Evolutionary conservation across 805 yeast genomes (phyloP), one percentile per base, ranked within the genome.

Genomic region (Lipomyces lipofer): DNA sequence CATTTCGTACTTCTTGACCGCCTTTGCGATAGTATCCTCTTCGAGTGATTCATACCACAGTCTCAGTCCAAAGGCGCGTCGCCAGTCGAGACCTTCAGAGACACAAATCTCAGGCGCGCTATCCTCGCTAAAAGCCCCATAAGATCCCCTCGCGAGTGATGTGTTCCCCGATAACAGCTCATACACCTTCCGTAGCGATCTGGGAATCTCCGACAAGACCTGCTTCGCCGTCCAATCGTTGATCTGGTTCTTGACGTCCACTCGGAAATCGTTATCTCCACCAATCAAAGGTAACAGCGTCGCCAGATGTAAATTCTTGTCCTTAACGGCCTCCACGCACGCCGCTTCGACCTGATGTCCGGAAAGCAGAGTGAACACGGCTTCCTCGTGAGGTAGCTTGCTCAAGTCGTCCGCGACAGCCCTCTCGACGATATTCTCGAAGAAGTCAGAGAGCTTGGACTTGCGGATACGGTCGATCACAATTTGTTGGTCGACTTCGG

Each of bases 261-360:
- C 64, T 47, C 75, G 74, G 2, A 86, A 84, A 1, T 76, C 74
- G 60, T 84, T 86, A 62, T 85, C 84, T 0, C 94, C 83, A 30
- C 88, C 95, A 6, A 86, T 67, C 40, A 86, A 71, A 0, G 96
- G 78, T 10, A 92, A 68, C 25, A 88, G 64, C 0, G 81, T 81
- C 0, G 96, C 82, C 17, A 92, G 69, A 67, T 91, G 96, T 4
- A 78, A 70, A 63, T 87, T 86, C 7, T 77, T 76, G 0, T 85
- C 69, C n/a, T 76, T 71, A 1, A 83, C 69, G 0, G 97, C 91
- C 2, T 73, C 56, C 28, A 75, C 73, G 4, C 84, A 74, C 0
- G 98, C 97, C 25, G 74, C 74, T 7, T 76, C 72, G 27, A 88
- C 64, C 52, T 84, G 80, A 50, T 86, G 83, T 3, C 78, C 73